Conservation (phyloP, 208 protist genomes). For the Wallacemonas sp. region DNA sequence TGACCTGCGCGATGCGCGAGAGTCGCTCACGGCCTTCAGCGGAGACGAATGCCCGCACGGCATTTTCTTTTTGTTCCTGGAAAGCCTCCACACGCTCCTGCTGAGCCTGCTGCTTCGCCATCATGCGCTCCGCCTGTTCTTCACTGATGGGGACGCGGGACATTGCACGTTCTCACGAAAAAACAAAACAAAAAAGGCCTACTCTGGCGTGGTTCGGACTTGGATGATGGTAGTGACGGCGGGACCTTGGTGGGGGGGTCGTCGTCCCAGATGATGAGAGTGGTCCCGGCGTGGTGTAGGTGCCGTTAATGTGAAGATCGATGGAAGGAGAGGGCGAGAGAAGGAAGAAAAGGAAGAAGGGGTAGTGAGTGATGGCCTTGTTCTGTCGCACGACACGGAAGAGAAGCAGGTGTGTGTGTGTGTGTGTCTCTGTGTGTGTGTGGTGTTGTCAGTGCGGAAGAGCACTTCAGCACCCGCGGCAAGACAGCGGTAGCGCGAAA, state of each 20-base stretch:
- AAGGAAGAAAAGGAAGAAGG: no score
- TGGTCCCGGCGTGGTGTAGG: no score
- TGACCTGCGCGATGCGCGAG: conserved; percentile 88
- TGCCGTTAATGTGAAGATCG: background rate
- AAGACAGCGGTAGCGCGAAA: no score
- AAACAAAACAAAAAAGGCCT: background rate
- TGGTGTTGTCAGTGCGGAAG: no score
- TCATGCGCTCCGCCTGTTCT: conserved; percentile 87
- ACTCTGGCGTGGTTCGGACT: background rate
- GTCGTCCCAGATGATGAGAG: no score
- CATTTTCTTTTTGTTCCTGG: conserved; percentile 87
- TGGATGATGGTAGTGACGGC: no score
- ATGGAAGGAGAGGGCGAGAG: background rate
- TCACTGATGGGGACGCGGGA: conserved; percentile 85
- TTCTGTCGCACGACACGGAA: no score
- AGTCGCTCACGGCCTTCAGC: conserved; percentile 87
- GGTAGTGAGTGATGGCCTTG: no score
- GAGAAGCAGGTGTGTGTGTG: background rate
- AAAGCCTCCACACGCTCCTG: conserved; percentile 73
- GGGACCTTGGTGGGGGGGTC: no score
- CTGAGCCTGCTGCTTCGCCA: conserved; percentile 86
- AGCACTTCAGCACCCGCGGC: no score
- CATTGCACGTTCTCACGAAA: no score
- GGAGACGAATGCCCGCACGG: conserved; percentile 81
- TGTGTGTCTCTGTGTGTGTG: conserved; percentile 5